Evolutionary conservation across 768 basidiomycete species (phyloP).

Genomic region (Panellus pusillus): DNA sequence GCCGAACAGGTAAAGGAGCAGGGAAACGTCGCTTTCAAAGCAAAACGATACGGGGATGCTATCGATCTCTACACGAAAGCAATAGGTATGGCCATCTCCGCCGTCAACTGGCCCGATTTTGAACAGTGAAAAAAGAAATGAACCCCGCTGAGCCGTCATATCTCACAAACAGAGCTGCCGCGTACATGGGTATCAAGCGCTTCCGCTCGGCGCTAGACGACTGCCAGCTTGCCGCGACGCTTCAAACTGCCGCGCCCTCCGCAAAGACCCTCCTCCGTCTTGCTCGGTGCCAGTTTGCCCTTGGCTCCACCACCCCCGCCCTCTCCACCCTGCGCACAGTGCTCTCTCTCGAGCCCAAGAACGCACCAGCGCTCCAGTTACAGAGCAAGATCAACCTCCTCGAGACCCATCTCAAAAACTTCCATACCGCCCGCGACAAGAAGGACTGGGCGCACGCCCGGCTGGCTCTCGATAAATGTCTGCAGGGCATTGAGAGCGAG

Average conservation of each 20-base stretch:
- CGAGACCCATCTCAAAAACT: slow-evolving; percentile 64
- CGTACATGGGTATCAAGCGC: slow-evolving; percentile 78
- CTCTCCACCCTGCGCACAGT: slow-evolving; percentile 64
- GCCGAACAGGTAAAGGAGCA: slow-evolving; percentile 71
- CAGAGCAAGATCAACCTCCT: slow-evolving; percentile 60
- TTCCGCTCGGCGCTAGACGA: slow-evolving; percentile 76
- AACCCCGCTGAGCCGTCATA: slow-evolving; percentile 71
- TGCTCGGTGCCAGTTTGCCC: slow-evolving; percentile 80
- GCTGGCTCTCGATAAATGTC: slow-evolving; percentile 77
- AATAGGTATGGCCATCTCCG: slow-evolving; percentile 47
- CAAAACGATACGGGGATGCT: slow-evolving; percentile 63
- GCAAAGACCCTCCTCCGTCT: slow-evolving; percentile 81
- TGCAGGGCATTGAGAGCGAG: slow-evolving; percentile 72
- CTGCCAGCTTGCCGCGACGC: slow-evolving; percentile 69
- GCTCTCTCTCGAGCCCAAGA: slow-evolving; percentile 61
- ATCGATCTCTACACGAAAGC: slow-evolving; percentile 74
- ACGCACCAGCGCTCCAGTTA: slow-evolving; percentile 59
- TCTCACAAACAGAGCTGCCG: slow-evolving; percentile 83
- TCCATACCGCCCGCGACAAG: slow-evolving; percentile 52
- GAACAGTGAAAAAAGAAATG: slow-evolving; percentile 42
- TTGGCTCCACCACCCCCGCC: slow-evolving; percentile 69
- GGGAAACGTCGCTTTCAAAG: slow-evolving; percentile 77
- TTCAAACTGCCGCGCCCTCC: slow-evolving; percentile 63
- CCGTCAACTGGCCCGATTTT: neutral
- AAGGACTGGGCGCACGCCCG: slow-evolving; percentile 79